phyloP scores from a whole-genome alignment of 228 moss, liverwort and hornwort genomes.

The Sphagnum magellanicum region DNA sequence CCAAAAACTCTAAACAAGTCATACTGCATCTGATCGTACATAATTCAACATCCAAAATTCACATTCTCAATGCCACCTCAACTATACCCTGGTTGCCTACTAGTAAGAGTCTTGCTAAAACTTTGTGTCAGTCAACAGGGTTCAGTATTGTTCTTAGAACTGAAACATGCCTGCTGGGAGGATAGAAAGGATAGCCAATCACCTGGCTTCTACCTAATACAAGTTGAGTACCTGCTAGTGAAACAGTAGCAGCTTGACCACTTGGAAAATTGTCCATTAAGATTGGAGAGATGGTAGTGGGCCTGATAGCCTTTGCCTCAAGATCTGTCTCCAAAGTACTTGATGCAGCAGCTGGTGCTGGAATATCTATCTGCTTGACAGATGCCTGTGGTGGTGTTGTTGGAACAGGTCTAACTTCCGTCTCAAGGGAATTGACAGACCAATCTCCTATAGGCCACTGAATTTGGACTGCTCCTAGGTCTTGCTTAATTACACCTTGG shows the following conservation, averaged over 20 bases:
- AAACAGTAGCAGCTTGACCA: conserved; percentile 21
- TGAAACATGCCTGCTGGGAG: conserved; percentile 25
- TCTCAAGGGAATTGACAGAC: conserved; percentile 22
- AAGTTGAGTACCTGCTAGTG: conserved; percentile 24
- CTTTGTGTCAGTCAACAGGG: too few relatives aligned
- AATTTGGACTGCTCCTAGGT: conserved; percentile 64
- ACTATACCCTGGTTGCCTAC: too few relatives aligned
- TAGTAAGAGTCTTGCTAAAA: too few relatives aligned
- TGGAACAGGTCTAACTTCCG: conserved; percentile 35
- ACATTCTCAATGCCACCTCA: too few relatives aligned
- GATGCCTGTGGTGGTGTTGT: conserved; percentile 20
- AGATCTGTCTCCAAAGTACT: conserved; percentile 36
- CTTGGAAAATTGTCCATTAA: conserved; percentile 17
- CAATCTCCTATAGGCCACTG: conserved; percentile 69
- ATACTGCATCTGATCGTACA: too few relatives aligned
- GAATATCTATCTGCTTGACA: conserved; percentile 16
- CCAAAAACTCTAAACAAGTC: too few relatives aligned
- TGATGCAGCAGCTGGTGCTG: conserved; percentile 14
- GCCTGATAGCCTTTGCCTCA: conserved; percentile 24
- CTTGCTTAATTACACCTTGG: conserved; percentile 55
- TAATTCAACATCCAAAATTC: too few relatives aligned
- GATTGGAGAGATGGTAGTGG: conserved; percentile 21
- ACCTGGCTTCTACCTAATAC: conserved; percentile 66
- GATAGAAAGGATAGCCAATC: conserved; percentile 52
- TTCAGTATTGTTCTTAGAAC: too few relatives aligned